These are phyloP conservation scores for Boletus fagicola DNA, from an alignment of 768 basidiomycete species.

Conservation along the genomic window DNA sequence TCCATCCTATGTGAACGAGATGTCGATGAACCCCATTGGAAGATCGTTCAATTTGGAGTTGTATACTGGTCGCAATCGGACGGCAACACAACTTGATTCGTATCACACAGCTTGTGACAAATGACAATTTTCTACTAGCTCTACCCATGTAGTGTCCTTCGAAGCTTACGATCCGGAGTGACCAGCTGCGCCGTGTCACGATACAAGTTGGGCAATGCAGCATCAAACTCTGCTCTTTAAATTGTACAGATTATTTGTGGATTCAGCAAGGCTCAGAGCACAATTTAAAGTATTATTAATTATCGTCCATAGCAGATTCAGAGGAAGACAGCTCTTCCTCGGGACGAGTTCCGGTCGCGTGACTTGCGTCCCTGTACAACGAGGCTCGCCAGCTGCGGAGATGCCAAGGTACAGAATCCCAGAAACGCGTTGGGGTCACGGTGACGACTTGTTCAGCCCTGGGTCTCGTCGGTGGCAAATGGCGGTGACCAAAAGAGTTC, in stretches of 20 bases:
- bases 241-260: neutral
- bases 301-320: no score
- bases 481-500: neutral
- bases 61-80: neutral
- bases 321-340: neutral
- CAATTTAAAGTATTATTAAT: neutral
- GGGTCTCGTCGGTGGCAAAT: neutral
- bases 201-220: neutral
- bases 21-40: neutral
- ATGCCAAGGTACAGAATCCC: neutral
- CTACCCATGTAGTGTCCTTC: neutral
- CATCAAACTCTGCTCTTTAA: neutral
- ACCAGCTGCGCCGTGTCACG: no score
- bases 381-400: constrained; percentile 3
- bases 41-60: neutral
- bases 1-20: neutral
- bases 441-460: neutral
- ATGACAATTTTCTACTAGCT: no score
- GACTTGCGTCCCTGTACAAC: neutral
- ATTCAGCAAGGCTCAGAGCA: no score
- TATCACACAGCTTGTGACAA: neutral
- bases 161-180: neutral
- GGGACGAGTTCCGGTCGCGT: neutral
- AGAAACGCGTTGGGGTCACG: neutral
- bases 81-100: neutral